Evolutionary conservation across 129 eudicot genomes (phyloP), one percentile per base, ranked within the genome.

Genomic region (Cynara cardunculus): DNA sequence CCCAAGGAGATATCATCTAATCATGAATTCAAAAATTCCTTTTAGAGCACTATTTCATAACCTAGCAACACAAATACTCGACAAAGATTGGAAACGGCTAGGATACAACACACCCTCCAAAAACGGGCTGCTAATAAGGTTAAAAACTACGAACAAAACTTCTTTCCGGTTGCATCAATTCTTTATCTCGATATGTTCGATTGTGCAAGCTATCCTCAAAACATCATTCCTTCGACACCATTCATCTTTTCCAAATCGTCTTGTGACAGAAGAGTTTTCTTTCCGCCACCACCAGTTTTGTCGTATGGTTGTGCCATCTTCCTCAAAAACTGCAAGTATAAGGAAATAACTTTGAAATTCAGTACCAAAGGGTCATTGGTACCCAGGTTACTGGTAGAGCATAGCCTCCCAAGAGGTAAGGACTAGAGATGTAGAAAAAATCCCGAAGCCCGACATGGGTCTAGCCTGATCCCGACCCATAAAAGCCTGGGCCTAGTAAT

Each of bases 291-390:
- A 28, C 99, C 98, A 5, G 87, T 93, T 87, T 96, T 96, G 56
- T 96, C 99, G 69, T 96, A 96, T 5, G 98, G 99, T 85, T 96
- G 99, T 62, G 98, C 99, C 98, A 96, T 96, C 89, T 90, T 96
- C 78, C 93, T 85, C 49, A 93, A 80, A 82, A 96, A 96, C 99
- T 96, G 91, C 88, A 83, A 13, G 69, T 14, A 31, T 3, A 13
- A 64, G 65, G 19, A 14, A 21, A 28, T 8, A 53, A 31, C 2
- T 80, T 30, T 3, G 65, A 56, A 56, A 13, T 46, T 61, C 21
- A 0, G 56, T 11, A 56, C 65, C 65, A 53, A 18, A 53, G 9
- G 64, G 64, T 18, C 64, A 53, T 53, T 53, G 64, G 64, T 18
- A 49, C n/a, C 21, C 62, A 49, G 21, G 0, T 14, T 14, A 49